Base-by-base conservation (phyloP, 352 stramenopile genomes). In the Pythium vanterpoolii region DNA sequence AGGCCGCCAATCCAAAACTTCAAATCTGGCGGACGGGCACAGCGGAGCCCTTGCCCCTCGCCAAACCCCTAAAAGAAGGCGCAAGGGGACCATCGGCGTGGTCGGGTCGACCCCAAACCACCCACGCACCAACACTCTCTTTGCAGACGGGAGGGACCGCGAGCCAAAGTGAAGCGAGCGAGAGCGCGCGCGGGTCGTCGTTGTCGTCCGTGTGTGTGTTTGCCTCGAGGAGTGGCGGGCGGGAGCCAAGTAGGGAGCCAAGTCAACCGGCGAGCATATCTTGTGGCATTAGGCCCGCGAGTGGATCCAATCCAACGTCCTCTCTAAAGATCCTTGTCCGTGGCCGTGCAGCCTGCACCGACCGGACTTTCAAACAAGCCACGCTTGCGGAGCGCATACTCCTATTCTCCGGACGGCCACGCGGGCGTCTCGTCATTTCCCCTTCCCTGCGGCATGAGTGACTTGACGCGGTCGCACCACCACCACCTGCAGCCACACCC, bases 51-150 rank as follows among this genome's bases (percentile, higher is more conserved):
- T 64, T 52, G 45, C 56, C 56, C 45, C 34, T 31, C 30, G n/a
- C 40, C 51, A 50, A 58, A 58, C 54, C 49, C 31, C 49, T 38
- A 60, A 59, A 64, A 64, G 52, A 61, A 52, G 42, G 26, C 33
- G n/a, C 34, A 57, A 66, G 51, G 43, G 60, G 50, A 66, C 59
- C 51, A 51, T 52, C 42, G 54, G 31, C 33, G 34, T 36, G 49
- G 36, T 55, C 50, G 39, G 24, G 31, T 51, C 31, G 36, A 68
- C 51, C 60, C 53, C 60, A 55, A 68, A 68, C 60, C 60, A 68
- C 60, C 52, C 50, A 60, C n/a, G 56, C 56, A 66, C 60, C 52
- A 58, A 62, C 60, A 68, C 60, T 68, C 60, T 68, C 60, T 44
- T 16, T 21, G 7, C n/a, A 28, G 19, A 18, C 43, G 2, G 56